phyloP scores from a whole-genome alignment of 75 land plant genomes.

The Cupressus sempervirens region DNA sequence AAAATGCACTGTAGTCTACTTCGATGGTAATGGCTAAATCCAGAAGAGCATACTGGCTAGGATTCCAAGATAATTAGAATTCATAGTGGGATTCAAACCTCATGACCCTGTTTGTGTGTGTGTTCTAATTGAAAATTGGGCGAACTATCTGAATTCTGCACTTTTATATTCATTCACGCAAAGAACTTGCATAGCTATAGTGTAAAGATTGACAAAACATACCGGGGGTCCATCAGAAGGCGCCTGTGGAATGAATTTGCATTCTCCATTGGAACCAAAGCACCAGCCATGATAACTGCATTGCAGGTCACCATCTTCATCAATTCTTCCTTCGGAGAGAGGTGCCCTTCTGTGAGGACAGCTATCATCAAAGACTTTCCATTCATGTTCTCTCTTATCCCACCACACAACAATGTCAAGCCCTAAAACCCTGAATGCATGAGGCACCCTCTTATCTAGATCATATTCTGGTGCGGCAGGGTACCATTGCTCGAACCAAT shows the following conservation, averaged over 20 bases:
- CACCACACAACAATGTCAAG: slow-evolving; percentile 64
- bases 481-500: slow-evolving; percentile 60
- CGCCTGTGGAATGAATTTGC: slow-evolving; percentile 55
- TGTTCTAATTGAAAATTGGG: background rate
- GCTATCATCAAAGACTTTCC: slow-evolving; percentile 56
- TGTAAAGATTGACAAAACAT: background rate
- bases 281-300: slow-evolving; percentile 78
- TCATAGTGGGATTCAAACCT: too few species aligned
- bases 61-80: too few species aligned
- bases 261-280: slow-evolving; percentile 43
- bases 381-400: slow-evolving; percentile 36
- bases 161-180: background rate
- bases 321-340: slow-evolving; percentile 68
- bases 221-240: slow-evolving; percentile 38
- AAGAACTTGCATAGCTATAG: background rate
- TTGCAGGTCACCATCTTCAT: slow-evolving; percentile 45
- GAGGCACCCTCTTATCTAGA: slow-evolving; percentile 54
- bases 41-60: too few species aligned
- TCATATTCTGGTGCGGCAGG: slow-evolving; percentile 47
- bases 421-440: slow-evolving; percentile 43
- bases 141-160: background rate
- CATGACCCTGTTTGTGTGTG: too few species aligned
- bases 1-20: too few species aligned
- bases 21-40: too few species aligned
- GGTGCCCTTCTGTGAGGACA: slow-evolving; percentile 73